Percentiles rank a stretch among this genome's conserved stretches.
These are phyloP conservation scores for Macrolepiota albuminosa DNA, from an alignment of 768 basidiomycete species.

Conservation along the genomic window DNA sequence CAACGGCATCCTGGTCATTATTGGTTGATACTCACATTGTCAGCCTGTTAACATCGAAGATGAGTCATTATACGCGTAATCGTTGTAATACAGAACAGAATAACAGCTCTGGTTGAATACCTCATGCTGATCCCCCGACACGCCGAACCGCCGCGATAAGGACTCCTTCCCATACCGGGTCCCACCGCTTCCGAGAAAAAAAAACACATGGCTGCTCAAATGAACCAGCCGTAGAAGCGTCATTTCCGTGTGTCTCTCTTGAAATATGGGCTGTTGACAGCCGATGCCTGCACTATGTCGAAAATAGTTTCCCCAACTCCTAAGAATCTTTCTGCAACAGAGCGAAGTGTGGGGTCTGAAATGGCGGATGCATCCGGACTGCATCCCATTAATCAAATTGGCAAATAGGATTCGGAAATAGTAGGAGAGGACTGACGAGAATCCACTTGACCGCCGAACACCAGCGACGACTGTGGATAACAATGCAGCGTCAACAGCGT, in stretches of 20 bases:
- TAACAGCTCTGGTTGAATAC: constrained; percentile 11
- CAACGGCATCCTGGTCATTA: neutral
- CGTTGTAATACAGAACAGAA: constrained; percentile 8
- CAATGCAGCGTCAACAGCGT: constrained; percentile 78
- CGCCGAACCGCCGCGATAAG: neutral
- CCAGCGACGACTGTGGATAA: constrained; percentile 90
- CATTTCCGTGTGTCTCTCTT: constrained; percentile 45
- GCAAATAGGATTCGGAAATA: constrained; percentile 3
- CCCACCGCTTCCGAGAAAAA: neutral
- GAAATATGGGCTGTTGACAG: constrained; percentile 86
- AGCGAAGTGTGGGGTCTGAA: constrained; percentile 72
- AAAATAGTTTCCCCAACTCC: constrained; percentile 87
- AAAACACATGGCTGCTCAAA: neutral
- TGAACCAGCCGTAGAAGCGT: constrained; percentile 14
- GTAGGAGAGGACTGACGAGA: constrained; percentile 56
- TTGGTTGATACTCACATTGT: neutral
- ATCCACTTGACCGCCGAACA: constrained; percentile 85
- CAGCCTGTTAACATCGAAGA: neutral
- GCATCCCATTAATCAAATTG: constrained; percentile 3
- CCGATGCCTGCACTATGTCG: constrained; percentile 77
- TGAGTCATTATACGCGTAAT: constrained; percentile 3
- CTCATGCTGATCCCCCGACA: constrained; percentile 5
- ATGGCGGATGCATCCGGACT: constrained; percentile 69
- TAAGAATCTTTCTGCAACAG: constrained; percentile 77
- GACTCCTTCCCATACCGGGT: neutral